Evolutionary conservation across 805 yeast genomes (phyloP).

Genomic region (Lipomyces yamadae): DNA sequence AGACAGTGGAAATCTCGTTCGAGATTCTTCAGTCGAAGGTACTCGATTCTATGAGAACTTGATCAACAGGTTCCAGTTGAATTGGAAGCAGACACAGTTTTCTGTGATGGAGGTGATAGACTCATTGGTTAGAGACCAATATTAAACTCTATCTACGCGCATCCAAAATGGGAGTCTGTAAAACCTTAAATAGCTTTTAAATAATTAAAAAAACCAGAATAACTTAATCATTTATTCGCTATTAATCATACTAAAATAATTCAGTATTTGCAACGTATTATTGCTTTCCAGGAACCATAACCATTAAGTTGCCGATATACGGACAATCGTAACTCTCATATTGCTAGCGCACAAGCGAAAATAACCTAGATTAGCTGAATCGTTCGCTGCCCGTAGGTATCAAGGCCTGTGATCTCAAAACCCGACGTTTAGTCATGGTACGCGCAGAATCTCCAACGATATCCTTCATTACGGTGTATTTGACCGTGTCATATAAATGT

Average conservation of each 20-base stretch:
- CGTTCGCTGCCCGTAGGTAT: neutral
- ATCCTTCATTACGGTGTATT: neutral
- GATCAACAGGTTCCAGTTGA: constrained; percentile 12
- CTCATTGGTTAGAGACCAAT: no score
- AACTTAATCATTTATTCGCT: no score
- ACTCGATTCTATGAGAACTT: constrained; percentile 62
- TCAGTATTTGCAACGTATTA: neutral
- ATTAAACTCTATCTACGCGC: no score
- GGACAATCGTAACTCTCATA: no score
- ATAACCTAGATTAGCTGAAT: no score
- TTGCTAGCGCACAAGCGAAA: no score
- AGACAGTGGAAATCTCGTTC: constrained; percentile 59
- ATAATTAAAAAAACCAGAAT: no score
- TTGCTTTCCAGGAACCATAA: neutral
- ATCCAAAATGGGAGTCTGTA: no score
- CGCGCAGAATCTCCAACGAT: neutral
- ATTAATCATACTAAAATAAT: neutral
- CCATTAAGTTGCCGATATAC: no score
- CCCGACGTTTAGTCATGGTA: neutral
- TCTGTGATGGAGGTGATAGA: no score
- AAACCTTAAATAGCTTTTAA: no score
- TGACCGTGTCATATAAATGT: neutral
- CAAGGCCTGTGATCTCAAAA: neutral
- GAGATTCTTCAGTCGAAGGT: constrained; percentile 73
- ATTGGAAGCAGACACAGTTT: neutral